A percentile compares a stretch with the other conserved stretches of the same genome.
Evolutionary conservation across 2,329 filamentous ascomycete genomes (phyloP).

Genomic region (Tolypocladium amazonense): DNA sequence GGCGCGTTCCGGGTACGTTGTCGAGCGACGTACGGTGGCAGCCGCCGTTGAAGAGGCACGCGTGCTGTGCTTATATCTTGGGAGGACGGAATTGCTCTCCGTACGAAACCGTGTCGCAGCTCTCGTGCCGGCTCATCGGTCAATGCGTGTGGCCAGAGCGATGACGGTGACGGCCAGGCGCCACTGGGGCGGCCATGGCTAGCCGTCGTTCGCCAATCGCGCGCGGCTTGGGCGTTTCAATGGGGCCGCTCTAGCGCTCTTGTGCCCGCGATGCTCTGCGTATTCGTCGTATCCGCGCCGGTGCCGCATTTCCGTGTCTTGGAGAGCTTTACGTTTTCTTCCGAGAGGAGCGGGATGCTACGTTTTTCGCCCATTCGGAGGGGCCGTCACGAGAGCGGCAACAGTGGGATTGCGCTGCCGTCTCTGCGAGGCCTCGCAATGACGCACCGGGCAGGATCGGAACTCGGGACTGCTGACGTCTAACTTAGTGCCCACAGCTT

Average conservation of each 20-base stretch:
- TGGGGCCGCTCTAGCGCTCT: neutral
- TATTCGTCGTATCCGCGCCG: neutral
- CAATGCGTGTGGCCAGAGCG: neutral
- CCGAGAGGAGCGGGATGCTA: no score
- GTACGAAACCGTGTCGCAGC: neutral
- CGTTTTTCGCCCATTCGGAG: no score
- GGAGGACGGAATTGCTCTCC: neutral
- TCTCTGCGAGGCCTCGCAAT: neutral
- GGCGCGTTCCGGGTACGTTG: neutral
- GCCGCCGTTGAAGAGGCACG: neutral
- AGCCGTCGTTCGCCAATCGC: neutral
- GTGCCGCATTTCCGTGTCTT: no score
- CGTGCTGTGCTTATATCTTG: neutral
- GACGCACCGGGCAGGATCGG: neutral
- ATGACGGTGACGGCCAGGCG: neutral
- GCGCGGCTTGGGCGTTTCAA: neutral
- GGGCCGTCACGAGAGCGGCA: no score
- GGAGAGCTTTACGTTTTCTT: no score
- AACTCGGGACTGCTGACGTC: neutral
- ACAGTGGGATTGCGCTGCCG: neutral
- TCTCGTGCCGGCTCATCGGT: neutral
- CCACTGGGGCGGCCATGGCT: neutral
- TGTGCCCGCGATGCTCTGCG: neutral
- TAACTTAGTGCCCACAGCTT: neutral
- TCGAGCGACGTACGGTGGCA: neutral